phyloP scores from a whole-genome alignment of 768 basidiomycete species.

The Tephrocybe sp. region DNA sequence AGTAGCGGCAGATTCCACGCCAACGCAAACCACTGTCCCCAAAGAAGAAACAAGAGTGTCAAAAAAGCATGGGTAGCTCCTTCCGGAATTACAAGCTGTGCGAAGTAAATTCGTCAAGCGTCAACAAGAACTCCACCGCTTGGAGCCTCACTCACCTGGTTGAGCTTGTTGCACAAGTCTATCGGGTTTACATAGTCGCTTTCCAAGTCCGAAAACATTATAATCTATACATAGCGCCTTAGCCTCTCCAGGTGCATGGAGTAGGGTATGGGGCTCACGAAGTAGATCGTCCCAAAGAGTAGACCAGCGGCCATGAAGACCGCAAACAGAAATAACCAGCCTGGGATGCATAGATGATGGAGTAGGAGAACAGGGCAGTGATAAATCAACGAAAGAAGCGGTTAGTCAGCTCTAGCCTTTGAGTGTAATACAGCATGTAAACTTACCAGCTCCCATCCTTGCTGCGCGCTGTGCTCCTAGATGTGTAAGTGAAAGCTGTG shows the following conservation, averaged over 20 bases:
- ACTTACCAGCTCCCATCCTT: slow-evolving; percentile 12
- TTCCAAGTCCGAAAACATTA: slow-evolving; percentile 99
- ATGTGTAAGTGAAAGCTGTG: too few relatives aligned
- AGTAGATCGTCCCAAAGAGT: slow-evolving; percentile 98
- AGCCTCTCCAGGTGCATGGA: too few relatives aligned
- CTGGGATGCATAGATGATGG: slow-evolving; percentile 34
- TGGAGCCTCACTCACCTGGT: slow-evolving; percentile 62
- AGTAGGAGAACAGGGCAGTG: background rate
- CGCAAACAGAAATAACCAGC: slow-evolving; percentile 96
- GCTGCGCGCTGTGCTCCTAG: background rate
- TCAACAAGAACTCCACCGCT: background rate
- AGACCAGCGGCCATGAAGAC: slow-evolving; percentile 94
- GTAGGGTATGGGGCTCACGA: slow-evolving; percentile 58
- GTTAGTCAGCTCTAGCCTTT: background rate
- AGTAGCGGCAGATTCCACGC: slow-evolving; percentile 87
- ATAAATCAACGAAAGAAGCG: background rate
- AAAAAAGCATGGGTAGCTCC: slow-evolving; percentile 93
- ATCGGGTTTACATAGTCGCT: slow-evolving; percentile 99
- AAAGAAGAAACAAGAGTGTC: slow-evolving; percentile 83
- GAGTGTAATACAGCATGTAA: background rate
- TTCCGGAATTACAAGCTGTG: slow-evolving; percentile 94
- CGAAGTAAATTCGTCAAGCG: background rate
- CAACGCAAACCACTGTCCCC: slow-evolving; percentile 96
- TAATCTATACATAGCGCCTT: too few relatives aligned
- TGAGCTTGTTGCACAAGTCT: slow-evolving; percentile 99